Percentiles rank a stretch among this genome's conserved stretches.
Evolutionary conservation across 1,139 yeast species (phyloP).

Genomic region (Suhomyces ambrosiae): DNA sequence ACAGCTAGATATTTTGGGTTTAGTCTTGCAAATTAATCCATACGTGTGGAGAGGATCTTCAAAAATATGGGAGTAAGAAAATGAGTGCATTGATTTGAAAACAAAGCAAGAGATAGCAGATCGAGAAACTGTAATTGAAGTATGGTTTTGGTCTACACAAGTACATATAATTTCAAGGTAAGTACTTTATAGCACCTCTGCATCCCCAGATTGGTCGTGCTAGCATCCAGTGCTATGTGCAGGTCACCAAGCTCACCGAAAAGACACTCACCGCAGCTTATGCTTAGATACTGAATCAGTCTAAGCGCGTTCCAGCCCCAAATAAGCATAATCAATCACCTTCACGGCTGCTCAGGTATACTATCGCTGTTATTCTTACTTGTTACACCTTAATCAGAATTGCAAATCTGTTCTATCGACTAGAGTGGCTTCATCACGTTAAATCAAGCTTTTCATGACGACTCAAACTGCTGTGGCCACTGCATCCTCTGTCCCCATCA

Average conservation of each 20-base stretch:
- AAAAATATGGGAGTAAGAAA: too few relatives aligned
- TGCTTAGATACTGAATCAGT: constrained; percentile 6
- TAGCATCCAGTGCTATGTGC: constrained; percentile 3
- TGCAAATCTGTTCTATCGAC: neutral
- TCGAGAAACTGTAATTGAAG: too few relatives aligned
- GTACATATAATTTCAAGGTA: too few relatives aligned
- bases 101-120: too few relatives aligned
- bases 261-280: constrained; percentile 4
- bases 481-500: constrained; percentile 4
- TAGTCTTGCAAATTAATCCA: too few relatives aligned
- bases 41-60: too few relatives aligned
- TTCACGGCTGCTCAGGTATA: neutral
- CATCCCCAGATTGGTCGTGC: constrained; percentile 4
- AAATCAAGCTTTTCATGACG: constrained; percentile 3
- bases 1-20: too few relatives aligned
- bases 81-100: too few relatives aligned
- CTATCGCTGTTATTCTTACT: neutral
- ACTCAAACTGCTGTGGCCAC: constrained; percentile 9
- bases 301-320: constrained; percentile 4
- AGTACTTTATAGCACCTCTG: too few relatives aligned
- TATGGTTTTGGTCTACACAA: too few relatives aligned
- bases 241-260: constrained; percentile 7
- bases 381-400: neutral
- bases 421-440: neutral
- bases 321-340: constrained; percentile 1